Evolutionary conservation across 2,329 filamentous ascomycete species (phyloP), one percentile per base, ranked within the genome.

Genomic region (Botrytis paeoniae): DNA sequence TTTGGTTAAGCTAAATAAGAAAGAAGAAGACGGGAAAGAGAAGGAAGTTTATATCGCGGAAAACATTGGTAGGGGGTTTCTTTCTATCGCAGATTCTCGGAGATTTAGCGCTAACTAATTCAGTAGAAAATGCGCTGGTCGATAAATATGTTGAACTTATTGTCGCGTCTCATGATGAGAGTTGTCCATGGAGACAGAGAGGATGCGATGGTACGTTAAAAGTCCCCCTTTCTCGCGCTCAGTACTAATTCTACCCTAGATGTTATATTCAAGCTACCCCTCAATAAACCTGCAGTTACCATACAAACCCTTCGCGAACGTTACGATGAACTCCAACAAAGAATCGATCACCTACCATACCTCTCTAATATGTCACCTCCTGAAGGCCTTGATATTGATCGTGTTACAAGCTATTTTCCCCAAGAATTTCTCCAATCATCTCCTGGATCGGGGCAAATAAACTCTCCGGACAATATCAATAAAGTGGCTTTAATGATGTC

Each of bases 101-200:
- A 74, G 78, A 41, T 76, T 76, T 9, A 57, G 75, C 60, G 73
- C 79, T 80, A 75, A 81, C 73, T 65, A 59, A 59, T 54, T 25
- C 18, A 64, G n/a, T 73, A 79, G 88, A 89, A 79, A 84, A 91
- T 48, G 92, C 89, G 25, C 84, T 98, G 69, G 90, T 96, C 12
- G 88, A 92, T 63, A 91, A 91, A 79, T 98, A 97, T 80, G 85
- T 85, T 35, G 89, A 90, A 69, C 85, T 95, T 74, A 91, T 98
- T 70, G 83, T 92, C 22, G 86, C 89, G 37, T 92, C 91, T 3
- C 95, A 99, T 80, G 87, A 90, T 41, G 91, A 94, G 70, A 90
- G 90, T 75, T 99, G 95, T 80, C 85, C 96, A 29, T 99, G 95
- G 96, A 89, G 90, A 78, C 92, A 89, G 80, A 89, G 89, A 74